Base-by-base conservation (phyloP, 2,329 filamentous ascomycete species). In the Diaporthe vaccinii region DNA sequence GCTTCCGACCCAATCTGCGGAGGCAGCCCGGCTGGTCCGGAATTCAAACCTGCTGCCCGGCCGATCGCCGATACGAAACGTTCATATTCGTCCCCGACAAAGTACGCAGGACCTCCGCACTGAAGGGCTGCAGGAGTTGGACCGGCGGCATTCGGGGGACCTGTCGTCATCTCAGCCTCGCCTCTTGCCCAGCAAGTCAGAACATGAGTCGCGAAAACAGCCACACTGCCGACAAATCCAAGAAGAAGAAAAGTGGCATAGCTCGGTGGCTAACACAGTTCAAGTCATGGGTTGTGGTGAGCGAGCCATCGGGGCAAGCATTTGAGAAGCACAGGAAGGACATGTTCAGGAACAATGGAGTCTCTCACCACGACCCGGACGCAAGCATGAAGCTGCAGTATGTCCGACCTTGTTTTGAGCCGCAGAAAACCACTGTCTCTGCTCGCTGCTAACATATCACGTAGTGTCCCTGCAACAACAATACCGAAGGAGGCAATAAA, bases 281-380 rank as follows among this genome's bases (percentile, higher is more conserved):
- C 65, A 90, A 87, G 75, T 84, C 82, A 59, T 90, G 88, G 88
- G 79, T 89, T 10, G 83, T 83, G 2, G 83, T 84, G 31, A 87
- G 85, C 65, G 88, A 90, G 76, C 88, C 88, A 15, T 89, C 88
- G 0, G 83, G 83, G 2, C 85, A 87, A 59, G 88, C 87, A 1
- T 82, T 89, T 77, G 87, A 85, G 77, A 80, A 86, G 20, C 86
- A 88, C 76, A 87, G 85, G 78, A 84, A 82, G 71, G 82, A 84
- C 20, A 81, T 84, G 1, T 89, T 84, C 76, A 82, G 83, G 62
- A 86, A 82, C 57, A 84, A 86, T n/a, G 87, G 86, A 28, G 80
- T 89, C 69, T 80, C 85, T 25, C 80, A 80, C 61, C 83, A 85
- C 34, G 86, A 89, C 62, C 86, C 87, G 6, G 80, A 80, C 22